Evolutionary conservation across 2,329 filamentous ascomycete genomes (phyloP), one percentile per base, ranked within the genome.

Genomic region (Ceratocystis variospora): DNA sequence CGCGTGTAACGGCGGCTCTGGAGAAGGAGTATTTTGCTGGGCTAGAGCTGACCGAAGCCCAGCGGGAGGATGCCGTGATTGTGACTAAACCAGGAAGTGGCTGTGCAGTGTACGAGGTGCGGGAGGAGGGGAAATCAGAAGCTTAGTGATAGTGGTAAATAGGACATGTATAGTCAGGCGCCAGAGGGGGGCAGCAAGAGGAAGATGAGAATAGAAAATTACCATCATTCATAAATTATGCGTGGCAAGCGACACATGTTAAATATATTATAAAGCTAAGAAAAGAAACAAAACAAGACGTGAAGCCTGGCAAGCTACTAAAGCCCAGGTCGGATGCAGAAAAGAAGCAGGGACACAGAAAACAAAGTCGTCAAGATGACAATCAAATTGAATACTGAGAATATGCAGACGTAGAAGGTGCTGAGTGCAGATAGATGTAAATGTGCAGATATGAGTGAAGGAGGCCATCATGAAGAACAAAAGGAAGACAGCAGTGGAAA

Each of bases 1-100:
- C 87, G 4, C 83, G 79, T 31, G 89, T 99, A 25, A 90, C 83
- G 74, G 80, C 83, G 72, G 89, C 89, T 4, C 85, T 94, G 82
- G 84, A 88, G 71, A 81, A 82, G 69, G 85, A 91, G 73, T 99
- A 97, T 75, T 97, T 95, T 75, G 78, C 81, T 66, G 88, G 87
- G 25, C 17, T 59, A 17, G 53, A 59, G 12, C n/a, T 59, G 78
- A 81, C 82, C 70, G 73, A 79, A 5, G 72, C 86, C 68, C 87
- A 80, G 0, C 81, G 84, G 25, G 89, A 94, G 77, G 85, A 86
- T 63, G 92, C 92, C 0, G 87, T 97, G 68, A 89, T 97, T 33
- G 90, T 96, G 61, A 96, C 89, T 73, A 87, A 89, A 75, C 94
- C 94, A 0, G 89, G 89, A 3, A 86, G 87, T 70, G 90, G 90